phyloP scores from a whole-genome alignment of 1,139 yeast genomes.

The Candida labiduridarum region DNA sequence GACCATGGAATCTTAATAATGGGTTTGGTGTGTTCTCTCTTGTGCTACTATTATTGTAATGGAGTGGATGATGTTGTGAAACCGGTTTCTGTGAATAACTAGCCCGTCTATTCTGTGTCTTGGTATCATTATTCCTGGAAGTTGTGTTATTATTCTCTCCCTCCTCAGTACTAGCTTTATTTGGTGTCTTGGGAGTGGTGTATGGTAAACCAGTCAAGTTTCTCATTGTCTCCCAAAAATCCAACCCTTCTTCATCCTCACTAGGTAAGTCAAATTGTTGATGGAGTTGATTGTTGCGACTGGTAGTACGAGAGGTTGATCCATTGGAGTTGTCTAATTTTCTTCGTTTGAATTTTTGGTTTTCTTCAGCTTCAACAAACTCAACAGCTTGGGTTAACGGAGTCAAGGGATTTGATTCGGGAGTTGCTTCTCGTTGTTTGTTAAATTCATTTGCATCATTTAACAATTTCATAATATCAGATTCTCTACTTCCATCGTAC shows the following conservation, averaged over 20 bases:
- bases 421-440: constrained; percentile 12
- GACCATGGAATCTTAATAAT: neutral
- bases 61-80: constrained; percentile 51
- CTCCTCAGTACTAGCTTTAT: neutral
- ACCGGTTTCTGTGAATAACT: constrained; percentile 32
- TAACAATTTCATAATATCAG: constrained; percentile 45
- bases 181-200: constrained; percentile 11
- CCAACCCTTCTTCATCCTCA: constrained; percentile 48
- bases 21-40: constrained; percentile 8
- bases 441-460: constrained; percentile 22
- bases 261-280: constrained; percentile 19
- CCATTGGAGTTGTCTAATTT: constrained; percentile 6
- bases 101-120: constrained; percentile 4
- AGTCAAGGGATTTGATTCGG: constrained; percentile 31
- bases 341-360: constrained; percentile 15
- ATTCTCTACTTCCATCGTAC: constrained; percentile 27
- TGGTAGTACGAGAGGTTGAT: constrained; percentile 10
- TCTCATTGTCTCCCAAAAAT: constrained; percentile 73
- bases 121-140: constrained; percentile 48
- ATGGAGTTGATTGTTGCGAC: neutral
- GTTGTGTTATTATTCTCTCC: neutral
- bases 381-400: constrained; percentile 50
- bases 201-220: constrained; percentile 40
- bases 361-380: constrained; percentile 47
- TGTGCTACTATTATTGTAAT: constrained; percentile 12